Base-by-base conservation (phyloP, 805 yeast species). In the Deakozyma indianensis region DNA sequence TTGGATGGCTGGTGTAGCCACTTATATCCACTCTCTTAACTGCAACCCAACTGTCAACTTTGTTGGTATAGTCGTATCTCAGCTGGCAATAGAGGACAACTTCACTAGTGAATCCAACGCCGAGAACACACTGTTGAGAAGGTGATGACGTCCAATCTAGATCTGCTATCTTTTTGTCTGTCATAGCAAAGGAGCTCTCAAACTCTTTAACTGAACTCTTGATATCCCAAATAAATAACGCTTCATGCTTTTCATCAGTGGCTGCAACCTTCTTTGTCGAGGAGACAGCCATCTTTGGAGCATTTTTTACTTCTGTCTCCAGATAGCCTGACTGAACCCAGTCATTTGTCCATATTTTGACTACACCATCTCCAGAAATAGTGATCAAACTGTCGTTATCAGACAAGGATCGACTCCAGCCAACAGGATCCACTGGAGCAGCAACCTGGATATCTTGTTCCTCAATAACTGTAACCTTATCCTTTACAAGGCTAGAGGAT, bases 1-100 rank as follows among this genome's bases (percentile, higher is more conserved):
- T 86, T 15, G 68, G 69, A 57, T 87, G 95, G 0, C 83, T 67
- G 0, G 96, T 87, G 55, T 73, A 83, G 27, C 70, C 70, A 1
- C 77, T 68, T 2, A 88, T 75, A 54, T 82, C 87, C 38, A 86
- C 73, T 48, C 74, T 73, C 55, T 84, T 80, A 47, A 88, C 74
- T 0, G 83, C 78, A 0, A 82, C 74, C 70, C 83, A 88, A 1
- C 90, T 71, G 1, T 95, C 90, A 0, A 78, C 70, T 21, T 71
- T 69, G 54, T 85, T 84, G 1, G 96, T 86, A 57, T 88, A 90
- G 56, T 88, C 96, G 58, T 82, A 86, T 47, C 96, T 71, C 49
- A 85, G 64, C 60, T 87, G 95, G 1, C 94, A 78, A 58, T 80
- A 87, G 15, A 87, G 63, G 1, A 80, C 57, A 1, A 83, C 83